Base-by-base conservation (phyloP, 73 alveolate species). In the Paramecium sexaurelia region DNA sequence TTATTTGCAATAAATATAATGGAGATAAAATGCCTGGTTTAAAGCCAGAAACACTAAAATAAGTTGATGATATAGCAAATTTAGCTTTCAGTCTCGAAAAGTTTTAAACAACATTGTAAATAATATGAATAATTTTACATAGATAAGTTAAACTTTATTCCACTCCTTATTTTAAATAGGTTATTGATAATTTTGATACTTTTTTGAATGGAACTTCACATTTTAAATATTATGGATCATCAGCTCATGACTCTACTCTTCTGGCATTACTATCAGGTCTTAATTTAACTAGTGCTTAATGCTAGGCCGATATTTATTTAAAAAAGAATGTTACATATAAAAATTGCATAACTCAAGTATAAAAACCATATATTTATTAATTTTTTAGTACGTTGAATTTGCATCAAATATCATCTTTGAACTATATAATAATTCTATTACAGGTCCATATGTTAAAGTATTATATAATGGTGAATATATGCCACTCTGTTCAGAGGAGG, bases 241-340 rank as follows among this genome's bases (percentile, higher is more conserved):
- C 86, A 1, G 9, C 91, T 88, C 94, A 88, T 69, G 94, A 88
- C 17, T 36, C 90, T 20, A 88, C 94, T 8, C 17, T 71, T 22
- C 71, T 45, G 11, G 69, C 83, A 35, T 35, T 88, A 68, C n/a
- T 88, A 20, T 51, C 55, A 13, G 94, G 57, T 33, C 29, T 71
- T n/a, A 71, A 71, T 71, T 40, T 71, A 6, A 71, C 86, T 5
- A 71, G 56, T 71, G 86, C 56, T 35, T 6, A 71, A 71, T 71
- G 86, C 26, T 35, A 71, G 26, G 83, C 83, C 2, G 43, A 61
- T 7, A 61, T 33, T 5, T 78, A 78, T 78, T 24, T 78, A 13
- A 24, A 43, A 1, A 39, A 78, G 22, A 43, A 41, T 13, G 71
- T 40, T 2, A 41, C 90, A 1, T 3, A 17, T 40, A 22, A 20